Percentiles rank a stretch among this genome's conserved stretches.
phyloP scores from a whole-genome alignment of 2,329 filamentous ascomycete genomes.

The Epichloe aotearoae region DNA sequence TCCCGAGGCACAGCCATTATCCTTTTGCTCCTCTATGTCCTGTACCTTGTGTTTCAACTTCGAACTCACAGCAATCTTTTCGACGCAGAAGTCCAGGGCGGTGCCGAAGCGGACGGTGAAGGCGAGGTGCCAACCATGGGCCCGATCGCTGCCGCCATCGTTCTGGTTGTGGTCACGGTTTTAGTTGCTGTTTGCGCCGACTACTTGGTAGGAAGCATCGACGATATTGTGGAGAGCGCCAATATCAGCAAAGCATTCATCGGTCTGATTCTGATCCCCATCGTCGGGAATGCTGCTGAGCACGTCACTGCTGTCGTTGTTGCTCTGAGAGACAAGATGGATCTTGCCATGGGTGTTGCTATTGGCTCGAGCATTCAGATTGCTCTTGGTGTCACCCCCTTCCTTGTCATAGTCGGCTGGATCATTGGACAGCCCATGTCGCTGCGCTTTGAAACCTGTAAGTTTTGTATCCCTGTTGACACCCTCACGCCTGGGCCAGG shows the following conservation, averaged over 20 bases:
- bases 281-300: conserved; percentile 69
- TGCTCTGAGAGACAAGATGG: conserved; percentile 65
- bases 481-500: too few relatives aligned
- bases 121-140: conserved; percentile 40
- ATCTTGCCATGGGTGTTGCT: conserved; percentile 62
- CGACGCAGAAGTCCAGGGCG: conserved; percentile 35
- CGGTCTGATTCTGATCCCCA: conserved; percentile 65
- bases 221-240: conserved; percentile 53
- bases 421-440: conserved; percentile 61
- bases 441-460: conserved; percentile 58
- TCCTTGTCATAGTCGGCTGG: conserved; percentile 71
- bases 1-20: conserved; percentile 68
- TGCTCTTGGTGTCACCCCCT: conserved; percentile 63
- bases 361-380: conserved; percentile 77
- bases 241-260: conserved; percentile 72
- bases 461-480: conserved; percentile 7
- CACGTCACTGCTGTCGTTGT: conserved; percentile 74
- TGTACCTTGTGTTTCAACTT: conserved; percentile 70
- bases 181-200: conserved; percentile 63
- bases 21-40: conserved; percentile 57
- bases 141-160: conserved; percentile 49
- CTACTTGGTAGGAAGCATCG: conserved; percentile 65
- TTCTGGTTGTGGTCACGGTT: conserved; percentile 56
- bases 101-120: conserved; percentile 30
- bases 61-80: conserved; percentile 63